Percentiles rank a stretch among this genome's conserved stretches.
phyloP scores from a whole-genome alignment of 768 basidiomycete species.

The Multifurca ochricompacta region DNA sequence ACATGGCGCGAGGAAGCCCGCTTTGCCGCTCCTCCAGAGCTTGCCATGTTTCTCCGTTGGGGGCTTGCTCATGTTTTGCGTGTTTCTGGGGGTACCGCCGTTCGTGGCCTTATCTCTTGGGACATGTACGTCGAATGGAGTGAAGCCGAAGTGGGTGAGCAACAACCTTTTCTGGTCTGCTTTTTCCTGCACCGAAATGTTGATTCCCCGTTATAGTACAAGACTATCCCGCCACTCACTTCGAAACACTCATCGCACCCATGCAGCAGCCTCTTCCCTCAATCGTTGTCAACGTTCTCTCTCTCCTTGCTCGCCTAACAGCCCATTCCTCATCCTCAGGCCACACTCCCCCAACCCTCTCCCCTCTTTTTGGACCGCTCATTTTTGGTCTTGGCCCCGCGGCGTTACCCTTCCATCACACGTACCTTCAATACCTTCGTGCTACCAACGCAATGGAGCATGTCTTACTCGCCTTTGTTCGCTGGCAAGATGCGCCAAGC shows the following conservation, averaged over 20 bases:
- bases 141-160: constrained; percentile 25
- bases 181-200: constrained; percentile 3
- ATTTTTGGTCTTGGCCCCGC: constrained; percentile 71
- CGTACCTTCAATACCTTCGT: constrained; percentile 67
- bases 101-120: constrained; percentile 77
- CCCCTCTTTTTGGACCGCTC: constrained; percentile 81
- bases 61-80: constrained; percentile 73
- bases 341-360: constrained; percentile 62
- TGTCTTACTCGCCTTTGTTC: constrained; percentile 57
- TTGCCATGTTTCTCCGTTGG: constrained; percentile 92
- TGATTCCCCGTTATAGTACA: constrained; percentile 33
- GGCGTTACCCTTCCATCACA: constrained; percentile 43
- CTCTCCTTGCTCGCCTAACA: constrained; percentile 69
- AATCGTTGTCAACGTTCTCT: constrained; percentile 60
- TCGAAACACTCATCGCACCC: constrained; percentile 55
- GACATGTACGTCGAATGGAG: constrained; percentile 77
- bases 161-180: no score
- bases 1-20: constrained; percentile 72
- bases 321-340: constrained; percentile 53
- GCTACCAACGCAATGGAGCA: constrained; percentile 87
- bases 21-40: constrained; percentile 79
- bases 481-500: constrained; percentile 55
- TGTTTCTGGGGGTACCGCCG: constrained; percentile 57
- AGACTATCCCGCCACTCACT: constrained; percentile 64
- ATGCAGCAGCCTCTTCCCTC: constrained; percentile 47